These are phyloP conservation scores for Fusarium napiforme DNA, from an alignment of 2,329 filamentous ascomycete species.

Conservation along the genomic window DNA sequence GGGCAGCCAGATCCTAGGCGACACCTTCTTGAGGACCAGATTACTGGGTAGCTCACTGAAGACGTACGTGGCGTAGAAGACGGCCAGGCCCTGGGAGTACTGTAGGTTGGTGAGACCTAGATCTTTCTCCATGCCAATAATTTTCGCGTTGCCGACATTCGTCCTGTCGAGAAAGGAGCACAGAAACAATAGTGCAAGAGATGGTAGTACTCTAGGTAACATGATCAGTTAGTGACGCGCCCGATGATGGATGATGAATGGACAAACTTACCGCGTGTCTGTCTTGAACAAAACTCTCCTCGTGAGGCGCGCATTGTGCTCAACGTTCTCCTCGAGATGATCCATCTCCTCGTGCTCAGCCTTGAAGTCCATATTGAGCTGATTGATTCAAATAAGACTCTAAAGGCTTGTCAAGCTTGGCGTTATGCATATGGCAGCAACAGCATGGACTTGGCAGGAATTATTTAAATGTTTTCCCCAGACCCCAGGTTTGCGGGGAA, in stretches of 20 bases:
- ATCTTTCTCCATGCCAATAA: slow-evolving; percentile 69
- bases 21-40: slow-evolving; percentile 69
- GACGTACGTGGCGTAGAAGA: slow-evolving; percentile 74
- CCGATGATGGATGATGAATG: background rate
- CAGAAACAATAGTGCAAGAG: background rate
- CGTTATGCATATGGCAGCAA: background rate
- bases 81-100: slow-evolving; percentile 71
- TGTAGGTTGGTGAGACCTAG: slow-evolving; percentile 68
- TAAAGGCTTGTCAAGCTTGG: background rate
- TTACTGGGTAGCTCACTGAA: slow-evolving; percentile 71
- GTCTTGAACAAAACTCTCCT: slow-evolving; percentile 6
- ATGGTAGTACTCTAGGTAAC: background rate
- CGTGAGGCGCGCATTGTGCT: background rate
- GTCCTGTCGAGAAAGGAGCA: slow-evolving; percentile 65
- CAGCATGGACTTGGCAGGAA: background rate
- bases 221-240: background rate
- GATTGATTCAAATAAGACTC: background rate
- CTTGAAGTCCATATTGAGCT: slow-evolving; percentile 1
- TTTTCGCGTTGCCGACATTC: slow-evolving; percentile 78
- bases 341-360: slow-evolving; percentile 3
- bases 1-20: slow-evolving; percentile 70
- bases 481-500: slow-evolving; percentile 3
- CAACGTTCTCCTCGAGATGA: background rate
- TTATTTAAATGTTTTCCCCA: slow-evolving; percentile 5
- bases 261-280: background rate